A percentile compares a stretch with the other conserved stretches of the same genome.
These are phyloP conservation scores for Nicotiana attenuata DNA, from an alignment of 257 asterid species.

Conservation along the genomic window DNA sequence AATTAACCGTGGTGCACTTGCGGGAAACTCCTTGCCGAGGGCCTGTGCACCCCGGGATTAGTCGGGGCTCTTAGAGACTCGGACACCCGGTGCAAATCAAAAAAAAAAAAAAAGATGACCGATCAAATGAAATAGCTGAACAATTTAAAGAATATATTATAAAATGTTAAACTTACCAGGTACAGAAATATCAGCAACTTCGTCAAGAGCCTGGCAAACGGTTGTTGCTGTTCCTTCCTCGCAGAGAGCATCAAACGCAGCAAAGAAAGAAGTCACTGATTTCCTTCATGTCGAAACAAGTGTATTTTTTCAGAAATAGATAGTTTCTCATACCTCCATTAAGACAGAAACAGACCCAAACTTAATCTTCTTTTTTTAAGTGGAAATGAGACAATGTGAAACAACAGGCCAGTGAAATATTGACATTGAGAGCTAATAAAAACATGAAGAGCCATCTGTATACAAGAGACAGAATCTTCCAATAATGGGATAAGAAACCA, in stretches of 20 bases:
- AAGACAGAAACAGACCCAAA: neutral
- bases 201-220: slow-evolving; percentile 84
- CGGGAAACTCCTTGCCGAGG: too few relatives aligned
- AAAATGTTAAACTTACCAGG: slow-evolving; percentile 48
- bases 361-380: neutral
- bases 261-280: slow-evolving; percentile 88
- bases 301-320: slow-evolving; percentile 1
- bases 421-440: neutral
- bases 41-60: too few relatives aligned
- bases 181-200: slow-evolving; percentile 83
- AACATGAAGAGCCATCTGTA: neutral
- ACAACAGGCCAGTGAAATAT: neutral
- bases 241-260: slow-evolving; percentile 87
- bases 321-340: neutral
- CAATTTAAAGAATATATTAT: neutral
- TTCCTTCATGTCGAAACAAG: slow-evolving; percentile 42
- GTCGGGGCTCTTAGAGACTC: too few relatives aligned
- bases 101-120: too few relatives aligned
- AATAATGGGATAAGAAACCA: neutral
- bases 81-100: too few relatives aligned
- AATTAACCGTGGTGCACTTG: too few relatives aligned
- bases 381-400: neutral
- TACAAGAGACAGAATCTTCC: neutral
- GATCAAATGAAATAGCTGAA: neutral
- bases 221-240: slow-evolving; percentile 97